Percentiles rank a stretch among this genome's conserved stretches.
These are phyloP conservation scores for Wickerhamomyces bovis DNA, from an alignment of 805 yeast genomes.

Conservation along the genomic window DNA sequence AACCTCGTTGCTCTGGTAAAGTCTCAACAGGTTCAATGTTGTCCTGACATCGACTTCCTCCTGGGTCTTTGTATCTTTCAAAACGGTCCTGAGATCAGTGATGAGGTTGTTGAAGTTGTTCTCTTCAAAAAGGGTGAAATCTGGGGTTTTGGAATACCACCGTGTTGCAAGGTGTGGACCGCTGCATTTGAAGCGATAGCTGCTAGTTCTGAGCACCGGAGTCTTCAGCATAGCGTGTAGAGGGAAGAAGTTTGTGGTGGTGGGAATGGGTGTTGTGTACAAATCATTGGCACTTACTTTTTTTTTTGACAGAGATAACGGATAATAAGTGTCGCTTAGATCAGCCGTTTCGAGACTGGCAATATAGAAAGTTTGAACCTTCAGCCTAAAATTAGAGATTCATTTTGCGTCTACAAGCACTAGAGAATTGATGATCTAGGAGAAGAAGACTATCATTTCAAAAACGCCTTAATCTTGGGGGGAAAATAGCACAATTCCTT, in stretches of 20 bases:
- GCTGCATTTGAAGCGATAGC: neutral
- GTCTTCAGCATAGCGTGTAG: neutral
- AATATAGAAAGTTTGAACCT: too few species aligned
- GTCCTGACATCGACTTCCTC: constrained; percentile 8
- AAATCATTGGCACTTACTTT: too few species aligned
- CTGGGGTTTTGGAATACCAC: neutral
- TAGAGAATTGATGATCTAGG: too few species aligned
- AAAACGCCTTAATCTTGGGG: too few species aligned
- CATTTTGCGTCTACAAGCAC: too few species aligned
- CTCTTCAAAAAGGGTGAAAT: neutral
- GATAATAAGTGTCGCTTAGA: too few species aligned
- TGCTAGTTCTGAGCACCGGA: neutral
- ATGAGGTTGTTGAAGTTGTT: constrained; percentile 6
- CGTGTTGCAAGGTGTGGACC: neutral
- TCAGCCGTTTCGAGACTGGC: too few species aligned
- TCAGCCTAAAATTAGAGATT: too few species aligned
- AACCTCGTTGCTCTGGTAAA: constrained; percentile 29
- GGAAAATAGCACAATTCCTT: too few species aligned
- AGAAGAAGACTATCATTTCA: too few species aligned
- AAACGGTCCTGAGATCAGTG: constrained; percentile 1
- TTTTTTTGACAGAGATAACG: too few species aligned
- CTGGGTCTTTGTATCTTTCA: constrained; percentile 1
- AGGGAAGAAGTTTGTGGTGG: neutral
- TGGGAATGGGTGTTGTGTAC: too few species aligned
- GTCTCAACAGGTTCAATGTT: constrained; percentile 9